Conservation (phyloP, 2,329 filamentous ascomycete genomes). For the Stagonosporopsis cucurbitacearum region DNA sequence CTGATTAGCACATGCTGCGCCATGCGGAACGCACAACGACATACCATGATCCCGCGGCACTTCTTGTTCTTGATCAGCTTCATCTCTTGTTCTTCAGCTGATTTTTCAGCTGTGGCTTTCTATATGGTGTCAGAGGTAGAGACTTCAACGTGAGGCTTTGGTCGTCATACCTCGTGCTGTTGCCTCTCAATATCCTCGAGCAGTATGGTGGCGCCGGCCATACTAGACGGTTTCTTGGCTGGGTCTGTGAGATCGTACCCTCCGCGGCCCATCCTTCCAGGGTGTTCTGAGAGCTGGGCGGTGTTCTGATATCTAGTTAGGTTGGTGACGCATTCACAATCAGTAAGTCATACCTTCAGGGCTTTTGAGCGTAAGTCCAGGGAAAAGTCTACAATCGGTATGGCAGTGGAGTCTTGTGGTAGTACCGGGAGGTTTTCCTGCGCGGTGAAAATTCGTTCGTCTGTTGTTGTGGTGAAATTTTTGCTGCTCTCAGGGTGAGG, state of each 20-base stretch:
- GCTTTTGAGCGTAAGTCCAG: background rate
- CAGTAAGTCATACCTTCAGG: background rate
- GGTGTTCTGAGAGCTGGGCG: too few relatives aligned
- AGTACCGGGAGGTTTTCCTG: background rate
- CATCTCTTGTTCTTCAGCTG: background rate
- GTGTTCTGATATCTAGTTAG: background rate
- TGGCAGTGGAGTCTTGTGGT: too few relatives aligned
- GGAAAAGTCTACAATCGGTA: too few relatives aligned
- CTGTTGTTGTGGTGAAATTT: constrained; percentile 1
- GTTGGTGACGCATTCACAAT: background rate
- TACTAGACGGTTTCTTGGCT: constrained; percentile 1
- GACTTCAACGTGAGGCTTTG: background rate
- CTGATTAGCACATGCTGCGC: background rate
- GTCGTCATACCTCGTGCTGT: constrained; percentile 9
- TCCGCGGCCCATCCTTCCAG: constrained; percentile 25
- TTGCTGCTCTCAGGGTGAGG: background rate
- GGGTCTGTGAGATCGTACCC: constrained; percentile 28
- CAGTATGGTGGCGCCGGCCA: constrained; percentile 4
- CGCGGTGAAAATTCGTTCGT: background rate
- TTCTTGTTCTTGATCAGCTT: constrained; percentile 22
- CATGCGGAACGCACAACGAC: background rate
- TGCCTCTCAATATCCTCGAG: constrained; percentile 1
- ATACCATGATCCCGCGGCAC: constrained; percentile 19
- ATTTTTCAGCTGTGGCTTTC: background rate
- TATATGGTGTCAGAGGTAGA: background rate